Evolutionary conservation across 441 rosid species (phyloP).

Genomic region (Theobroma grandiflorum): DNA sequence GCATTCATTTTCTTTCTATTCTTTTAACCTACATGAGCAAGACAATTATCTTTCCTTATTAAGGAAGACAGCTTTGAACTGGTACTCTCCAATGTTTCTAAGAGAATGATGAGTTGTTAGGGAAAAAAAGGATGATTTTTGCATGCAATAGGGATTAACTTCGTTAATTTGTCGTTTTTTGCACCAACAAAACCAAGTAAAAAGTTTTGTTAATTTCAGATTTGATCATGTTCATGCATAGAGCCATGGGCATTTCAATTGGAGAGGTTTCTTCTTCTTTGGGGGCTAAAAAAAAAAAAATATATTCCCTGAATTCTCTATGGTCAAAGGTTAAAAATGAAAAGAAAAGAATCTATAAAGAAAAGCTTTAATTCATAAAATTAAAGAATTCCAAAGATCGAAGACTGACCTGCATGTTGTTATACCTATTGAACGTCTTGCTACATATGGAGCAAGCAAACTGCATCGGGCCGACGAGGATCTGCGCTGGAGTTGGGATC

Average conservation of each 20-base stretch:
- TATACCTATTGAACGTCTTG: slow-evolving; percentile 97
- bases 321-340: background rate
- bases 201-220: background rate
- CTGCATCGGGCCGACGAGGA: slow-evolving; percentile 92
- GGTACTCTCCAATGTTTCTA: background rate
- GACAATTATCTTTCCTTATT: slow-evolving; percentile 4
- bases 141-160: background rate
- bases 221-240: background rate
- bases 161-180: background rate
- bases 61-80: background rate
- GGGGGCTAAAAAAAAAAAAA: too few relatives aligned
- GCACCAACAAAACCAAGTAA: background rate
- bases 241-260: background rate
- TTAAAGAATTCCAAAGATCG: background rate
- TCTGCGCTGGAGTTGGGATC: slow-evolving; percentile 93
- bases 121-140: background rate
- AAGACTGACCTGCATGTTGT: slow-evolving; percentile 91
- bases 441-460: slow-evolving; percentile 84
- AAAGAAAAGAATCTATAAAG: background rate
- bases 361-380: slow-evolving; percentile 5
- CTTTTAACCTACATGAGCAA: slow-evolving; percentile 17
- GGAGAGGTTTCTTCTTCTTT: background rate
- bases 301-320: background rate
- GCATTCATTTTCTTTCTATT: background rate
- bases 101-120: background rate